phyloP scores from a whole-genome alignment of 2,329 filamentous ascomycete species.

The Byssoonygena ceratinophila region DNA sequence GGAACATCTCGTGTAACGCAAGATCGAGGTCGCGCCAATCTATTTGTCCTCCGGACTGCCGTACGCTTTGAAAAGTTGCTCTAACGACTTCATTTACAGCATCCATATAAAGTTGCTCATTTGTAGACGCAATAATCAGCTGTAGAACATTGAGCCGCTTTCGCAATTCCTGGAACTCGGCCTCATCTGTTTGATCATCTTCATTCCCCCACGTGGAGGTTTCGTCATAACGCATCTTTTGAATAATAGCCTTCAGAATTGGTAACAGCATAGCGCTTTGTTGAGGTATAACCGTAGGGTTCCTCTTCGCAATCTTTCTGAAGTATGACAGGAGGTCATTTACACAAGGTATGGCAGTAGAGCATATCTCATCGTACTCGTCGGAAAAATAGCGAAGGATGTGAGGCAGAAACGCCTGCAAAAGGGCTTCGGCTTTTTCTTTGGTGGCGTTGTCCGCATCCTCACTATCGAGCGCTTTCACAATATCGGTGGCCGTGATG shows the following conservation, averaged over 20 bases:
- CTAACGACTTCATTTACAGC: conserved; percentile 80
- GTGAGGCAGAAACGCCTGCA: conserved; percentile 75
- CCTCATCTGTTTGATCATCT: conserved; percentile 90
- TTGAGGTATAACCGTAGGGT: conserved; percentile 54
- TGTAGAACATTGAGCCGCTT: conserved; percentile 84
- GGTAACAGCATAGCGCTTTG: conserved; percentile 77
- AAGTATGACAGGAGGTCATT: conserved; percentile 87
- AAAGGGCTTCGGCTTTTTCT: conserved; percentile 65
- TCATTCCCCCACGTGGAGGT: conserved; percentile 88
- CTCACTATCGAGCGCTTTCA: conserved; percentile 70
- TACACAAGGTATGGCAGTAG: conserved; percentile 83
- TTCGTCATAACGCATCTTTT: conserved; percentile 96
- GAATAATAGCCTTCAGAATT: conserved; percentile 81
- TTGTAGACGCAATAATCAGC: conserved; percentile 80
- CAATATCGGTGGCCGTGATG: conserved; percentile 73
- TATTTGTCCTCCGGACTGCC: conserved; percentile 60
- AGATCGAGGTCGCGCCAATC: conserved; percentile 95
- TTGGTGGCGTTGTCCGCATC: conserved; percentile 50
- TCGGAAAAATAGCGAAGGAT: conserved; percentile 92
- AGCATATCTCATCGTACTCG: conserved; percentile 96
- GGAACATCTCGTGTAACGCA: conserved; percentile 85
- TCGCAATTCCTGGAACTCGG: conserved; percentile 89
- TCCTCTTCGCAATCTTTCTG: conserved; percentile 60
- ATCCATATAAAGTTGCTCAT: conserved; percentile 79
- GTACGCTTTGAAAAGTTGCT: conserved; percentile 71